Base-by-base conservation (phyloP, 1,139 yeast genomes). In the Zhuliangozyma blackwelliae region DNA sequence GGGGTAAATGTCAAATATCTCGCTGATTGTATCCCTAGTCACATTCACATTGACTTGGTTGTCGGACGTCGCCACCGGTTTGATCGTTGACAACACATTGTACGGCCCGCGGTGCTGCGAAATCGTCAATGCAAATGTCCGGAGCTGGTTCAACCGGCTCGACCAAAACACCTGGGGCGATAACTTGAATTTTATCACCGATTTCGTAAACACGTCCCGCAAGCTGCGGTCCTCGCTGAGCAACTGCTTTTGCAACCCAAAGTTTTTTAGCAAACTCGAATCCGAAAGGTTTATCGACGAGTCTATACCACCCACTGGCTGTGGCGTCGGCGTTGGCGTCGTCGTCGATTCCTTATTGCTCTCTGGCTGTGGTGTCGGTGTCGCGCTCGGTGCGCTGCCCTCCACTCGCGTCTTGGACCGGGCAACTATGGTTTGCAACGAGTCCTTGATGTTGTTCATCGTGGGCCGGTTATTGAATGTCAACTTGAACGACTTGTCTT, bases 91-190 rank as follows among this genome's bases (percentile, higher is more conserved):
- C 40, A 92, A 65, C 1, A 92, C 97, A 55, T 92, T 92, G 55
- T 90, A 94, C 0, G 96, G 95, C 0, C 99, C 99, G 36, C 83
- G 72, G 47, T 85, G 85, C 54, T 94, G 98, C 10, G 88, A 77
- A 10, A 79, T 75, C 3, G 94, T 77, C 44, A 92, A 72, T 0
- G 97, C 97, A 63, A 78, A 87, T 0, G 97, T 88, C 37, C 97
- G 68, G 37, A 92, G 61, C 29, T 84, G 70, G 49, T 87, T 88
- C 13, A 90, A 68, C 42, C 97, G 67, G 5, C 94, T 82, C 7
- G 82, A 72, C 98, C 98, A 92, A 58, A 92, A 92, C 48, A 88
- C 87, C 25, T 75, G 76, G 0, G 94, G 88, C 3, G 88, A 81
- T 32, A 92, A 59, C 26, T 87, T 85, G 36, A 80, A 79, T 37